Evolutionary conservation across 495 filamentous ascomycete species (phyloP), one percentile per base, ranked within the genome.

Genomic region (Ramalina peruviana): DNA sequence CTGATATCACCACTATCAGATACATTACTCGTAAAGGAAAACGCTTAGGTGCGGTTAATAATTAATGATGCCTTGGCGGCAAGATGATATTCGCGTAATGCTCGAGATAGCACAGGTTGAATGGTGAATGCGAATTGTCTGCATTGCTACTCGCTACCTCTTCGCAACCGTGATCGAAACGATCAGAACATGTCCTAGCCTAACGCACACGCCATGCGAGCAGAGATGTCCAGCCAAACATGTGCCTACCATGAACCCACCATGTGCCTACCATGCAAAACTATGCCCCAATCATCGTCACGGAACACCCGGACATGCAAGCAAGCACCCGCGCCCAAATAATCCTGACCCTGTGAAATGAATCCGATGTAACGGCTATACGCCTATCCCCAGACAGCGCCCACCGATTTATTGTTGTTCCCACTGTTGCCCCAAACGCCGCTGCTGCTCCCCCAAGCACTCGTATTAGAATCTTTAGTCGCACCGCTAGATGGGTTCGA

Each of bases 401-500:
- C 45, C n/a, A 48, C 45, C 12, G 43, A 48, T 38, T 38, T 72
- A 17, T 33, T 33, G 9, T 48, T 48, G 30, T 48, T 48, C 37
- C 45, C 45, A 37, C 45, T 86, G 49, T 71, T 79, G 39, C 83
- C 82, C 84, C 85, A 88, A 50, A 85, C 83, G 26, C 78, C 82
- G 38, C 79, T 75, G 52, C 80, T 73, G 55, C 70, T 79, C 49
- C 83, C 79, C 85, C 85, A 89, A 53, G 83, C 83, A n/a, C 67
- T 66, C 45, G 74, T 73, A 36, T 66, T 68, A 33, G 70, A 59
- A 41, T 79, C 74, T 56, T 78, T 78, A 55, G 43, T 63, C 42
- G 59, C 63, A 37, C 63, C 63, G 27, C 66, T 64, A 13, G 65
- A 50, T n/a, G 75, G 75, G 61, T 79, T 83, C 30, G 80, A 77